Evolutionary conservation across 2,329 filamentous ascomycete genomes (phyloP).

Genomic region (Knufia petricola): DNA sequence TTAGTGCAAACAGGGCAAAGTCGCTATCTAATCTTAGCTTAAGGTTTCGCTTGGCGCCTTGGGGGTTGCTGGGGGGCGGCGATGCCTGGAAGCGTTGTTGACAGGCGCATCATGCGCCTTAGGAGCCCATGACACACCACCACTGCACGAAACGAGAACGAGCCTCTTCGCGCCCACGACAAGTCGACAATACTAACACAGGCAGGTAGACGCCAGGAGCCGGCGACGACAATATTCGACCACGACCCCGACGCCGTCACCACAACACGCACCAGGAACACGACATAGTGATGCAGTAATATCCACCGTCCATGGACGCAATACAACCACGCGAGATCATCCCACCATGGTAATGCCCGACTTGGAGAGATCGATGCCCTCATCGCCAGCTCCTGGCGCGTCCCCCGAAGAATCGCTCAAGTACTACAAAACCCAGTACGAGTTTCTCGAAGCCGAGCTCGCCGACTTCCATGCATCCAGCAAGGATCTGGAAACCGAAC

Average conservation of each 20-base stretch:
- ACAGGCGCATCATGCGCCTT: not conserved
- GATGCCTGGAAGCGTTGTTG: constrained; percentile 6
- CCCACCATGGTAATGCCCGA: constrained; percentile 4
- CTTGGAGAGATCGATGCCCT: constrained; percentile 24
- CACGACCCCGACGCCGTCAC: not conserved
- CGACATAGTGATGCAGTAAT: not conserved
- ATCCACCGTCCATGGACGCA: constrained; percentile 2
- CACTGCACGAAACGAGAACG: constrained; percentile 15
- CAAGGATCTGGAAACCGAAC: constrained; percentile 83
- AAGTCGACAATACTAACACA: constrained; percentile 7
- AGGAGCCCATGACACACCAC: not conserved
- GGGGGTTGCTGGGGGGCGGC: constrained; percentile 4
- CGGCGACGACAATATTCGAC: not conserved
- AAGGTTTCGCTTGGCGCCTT: not conserved
- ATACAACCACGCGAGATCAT: too few species aligned
- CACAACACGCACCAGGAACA: not conserved
- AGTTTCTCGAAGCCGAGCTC: constrained; percentile 81
- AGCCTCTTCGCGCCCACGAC: constrained; percentile 11
- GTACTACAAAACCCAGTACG: constrained; percentile 96
- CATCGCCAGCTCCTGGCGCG: constrained; percentile 31
- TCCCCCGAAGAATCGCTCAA: constrained; percentile 63
- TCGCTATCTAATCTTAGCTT: not conserved
- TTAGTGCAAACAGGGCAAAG: constrained; percentile 7
- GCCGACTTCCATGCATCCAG: constrained; percentile 90
- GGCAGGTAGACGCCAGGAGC: not conserved